Evolutionary conservation across 2,329 filamentous ascomycete genomes (phyloP).

Genomic region (Tolypocladium ophioglossoides): DNA sequence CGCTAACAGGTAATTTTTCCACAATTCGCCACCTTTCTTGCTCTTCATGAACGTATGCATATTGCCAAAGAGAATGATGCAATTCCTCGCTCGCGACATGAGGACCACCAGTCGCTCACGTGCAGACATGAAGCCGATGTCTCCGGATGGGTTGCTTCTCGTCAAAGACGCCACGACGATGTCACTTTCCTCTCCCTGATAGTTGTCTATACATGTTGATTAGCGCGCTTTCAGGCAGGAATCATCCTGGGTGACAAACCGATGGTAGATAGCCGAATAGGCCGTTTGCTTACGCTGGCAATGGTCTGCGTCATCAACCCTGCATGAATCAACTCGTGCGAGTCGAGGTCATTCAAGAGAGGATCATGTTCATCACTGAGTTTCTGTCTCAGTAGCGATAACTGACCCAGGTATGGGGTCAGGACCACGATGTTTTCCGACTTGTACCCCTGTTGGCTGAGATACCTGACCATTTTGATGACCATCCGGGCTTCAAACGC

Average conservation of each 20-base stretch:
- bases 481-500: constrained; percentile 56
- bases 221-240: not conserved
- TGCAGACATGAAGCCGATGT: constrained; percentile 61
- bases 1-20: constrained; percentile 45
- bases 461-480: constrained; percentile 51
- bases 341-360: constrained; percentile 58
- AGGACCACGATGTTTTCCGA: constrained; percentile 56
- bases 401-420: constrained; percentile 62
- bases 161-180: constrained; percentile 61
- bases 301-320: constrained; percentile 47
- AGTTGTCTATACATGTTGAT: constrained; percentile 47
- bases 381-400: constrained; percentile 43
- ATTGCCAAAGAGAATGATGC: constrained; percentile 61
- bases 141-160: constrained; percentile 48
- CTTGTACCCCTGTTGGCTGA: constrained; percentile 61
- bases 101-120: constrained; percentile 61
- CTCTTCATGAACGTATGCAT: constrained; percentile 53
- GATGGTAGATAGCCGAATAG: constrained; percentile 56
- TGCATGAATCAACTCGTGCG: constrained; percentile 44
- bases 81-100: constrained; percentile 54
- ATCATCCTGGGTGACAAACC: constrained; percentile 39
- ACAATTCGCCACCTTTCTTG: constrained; percentile 29
- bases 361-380: constrained; percentile 51
- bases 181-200: constrained; percentile 67
- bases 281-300: constrained; percentile 38